These are phyloP conservation scores for Aspergillus sp. DNA, from an alignment of 2,329 filamentous ascomycete genomes.

Conservation along the genomic window DNA sequence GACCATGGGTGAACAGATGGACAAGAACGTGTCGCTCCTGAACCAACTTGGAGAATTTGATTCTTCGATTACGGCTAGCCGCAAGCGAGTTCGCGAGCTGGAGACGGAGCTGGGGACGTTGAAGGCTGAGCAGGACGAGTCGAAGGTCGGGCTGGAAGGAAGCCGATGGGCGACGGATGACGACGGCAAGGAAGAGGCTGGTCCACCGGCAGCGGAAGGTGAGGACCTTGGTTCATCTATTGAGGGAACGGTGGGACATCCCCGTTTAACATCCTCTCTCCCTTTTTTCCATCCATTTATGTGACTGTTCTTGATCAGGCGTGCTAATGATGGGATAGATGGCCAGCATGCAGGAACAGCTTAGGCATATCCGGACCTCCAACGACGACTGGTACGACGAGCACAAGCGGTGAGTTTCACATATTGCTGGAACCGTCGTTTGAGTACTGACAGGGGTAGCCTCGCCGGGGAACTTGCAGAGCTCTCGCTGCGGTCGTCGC, in stretches of 20 bases:
- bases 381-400: slow-evolving; percentile 38
- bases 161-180: slow-evolving; percentile 35
- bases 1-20: slow-evolving; percentile 30
- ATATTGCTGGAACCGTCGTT: slow-evolving; percentile 1
- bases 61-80: slow-evolving; percentile 24
- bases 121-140: slow-evolving; percentile 21
- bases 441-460: slow-evolving; percentile 13
- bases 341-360: slow-evolving; percentile 40
- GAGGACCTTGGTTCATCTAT: slow-evolving; percentile 40
- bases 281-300: slow-evolving; percentile 22
- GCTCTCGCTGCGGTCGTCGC: slow-evolving; percentile 22
- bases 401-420: slow-evolving; percentile 29
- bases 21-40: slow-evolving; percentile 32
- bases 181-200: slow-evolving; percentile 21
- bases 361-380: slow-evolving; percentile 37
- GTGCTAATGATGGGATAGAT: slow-evolving; percentile 24
- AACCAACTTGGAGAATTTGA: slow-evolving; percentile 32
- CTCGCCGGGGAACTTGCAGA: slow-evolving; percentile 31
- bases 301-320: slow-evolving; percentile 17
- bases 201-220: slow-evolving; percentile 33
- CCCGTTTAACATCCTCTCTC: slow-evolving; percentile 29
- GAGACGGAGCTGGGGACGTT: slow-evolving; percentile 30
- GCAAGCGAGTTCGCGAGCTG: slow-evolving; percentile 29
- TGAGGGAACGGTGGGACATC: slow-evolving; percentile 39
- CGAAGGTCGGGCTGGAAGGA: slow-evolving; percentile 27